Evolutionary conservation across 345 rosid species (phyloP), one percentile per base, ranked within the genome.

Genomic region (Trapa bicornis): DNA sequence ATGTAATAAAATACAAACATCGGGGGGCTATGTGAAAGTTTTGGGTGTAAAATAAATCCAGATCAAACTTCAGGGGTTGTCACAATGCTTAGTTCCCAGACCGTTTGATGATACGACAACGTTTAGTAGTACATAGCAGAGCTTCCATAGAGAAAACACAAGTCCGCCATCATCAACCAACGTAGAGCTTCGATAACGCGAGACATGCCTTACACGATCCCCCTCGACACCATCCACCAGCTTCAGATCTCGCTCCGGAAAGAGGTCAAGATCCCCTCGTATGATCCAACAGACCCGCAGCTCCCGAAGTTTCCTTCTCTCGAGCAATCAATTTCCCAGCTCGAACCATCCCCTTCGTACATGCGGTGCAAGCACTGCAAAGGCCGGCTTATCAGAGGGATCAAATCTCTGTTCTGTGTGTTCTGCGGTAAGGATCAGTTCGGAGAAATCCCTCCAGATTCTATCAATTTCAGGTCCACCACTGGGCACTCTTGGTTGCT

Each of bases 281-380:
- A 81, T 75, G 80, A 85, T 64, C 87, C 87, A 12, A 69, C 61
- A 32, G 84, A 71, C 53, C 70, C 80, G 17, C 72, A 79, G 71
- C 68, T 72, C 67, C 76, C 77, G 38, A 64, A 43, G 54, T 78
- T 86, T 7, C 87, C 82, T 45, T 76, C 88, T 0, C 63, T 75
- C n/a, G 50, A 75, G 41, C 82, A 80, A 35, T 81, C 85, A 5
- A 72, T 87, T 61, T 52, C 91, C 43, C 80, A 77, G 48, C 68
- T 81, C 54, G 90, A 91, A 68, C 87, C 94, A 22, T 86, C 87
- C 0, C 83, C 96, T 11, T 69, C 81, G 37, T 66, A 78, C 63
- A 87, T 81, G 67, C 89, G 91, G 10, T 90, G 98, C 83, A 78
- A 74, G 60, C 76, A 78, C 78, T 93, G 97, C 73, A 79, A 83